Percentiles rank a stretch among this genome's conserved stretches.
phyloP scores from a whole-genome alignment of 2,329 filamentous ascomycete genomes.

The Aquanectria penicillioides region DNA sequence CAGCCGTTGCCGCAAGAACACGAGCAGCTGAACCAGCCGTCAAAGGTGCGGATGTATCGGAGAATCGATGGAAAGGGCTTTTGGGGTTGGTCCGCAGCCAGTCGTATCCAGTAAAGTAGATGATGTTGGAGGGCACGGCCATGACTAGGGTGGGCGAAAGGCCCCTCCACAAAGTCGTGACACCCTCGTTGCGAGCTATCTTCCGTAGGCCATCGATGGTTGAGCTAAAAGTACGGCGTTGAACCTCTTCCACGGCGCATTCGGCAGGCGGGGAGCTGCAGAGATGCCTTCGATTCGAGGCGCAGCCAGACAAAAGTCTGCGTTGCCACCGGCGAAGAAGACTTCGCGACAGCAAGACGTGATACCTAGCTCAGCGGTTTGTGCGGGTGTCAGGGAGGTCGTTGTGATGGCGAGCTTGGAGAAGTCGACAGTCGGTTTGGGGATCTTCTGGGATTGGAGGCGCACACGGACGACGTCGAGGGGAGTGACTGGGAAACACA shows the following conservation, averaged over 20 bases:
- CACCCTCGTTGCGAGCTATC: constrained; percentile 92
- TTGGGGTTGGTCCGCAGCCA: constrained; percentile 81
- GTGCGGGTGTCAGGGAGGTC: constrained; percentile 73
- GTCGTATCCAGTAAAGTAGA: constrained; percentile 98
- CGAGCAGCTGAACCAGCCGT: constrained; percentile 83
- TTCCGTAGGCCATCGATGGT: constrained; percentile 93
- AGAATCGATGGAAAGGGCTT: constrained; percentile 75
- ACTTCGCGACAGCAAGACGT: constrained; percentile 97
- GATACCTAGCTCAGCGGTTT: constrained; percentile 84
- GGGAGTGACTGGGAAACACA: constrained; percentile 76
- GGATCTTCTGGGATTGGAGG: constrained; percentile 80
- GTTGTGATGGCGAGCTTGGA: constrained; percentile 66
- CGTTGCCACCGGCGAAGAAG: constrained; percentile 91
- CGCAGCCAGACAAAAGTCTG: constrained; percentile 82
- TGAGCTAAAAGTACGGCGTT: constrained; percentile 85
- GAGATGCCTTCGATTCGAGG: constrained; percentile 61
- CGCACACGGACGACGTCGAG: constrained; percentile 97
- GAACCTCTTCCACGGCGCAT: constrained; percentile 89
- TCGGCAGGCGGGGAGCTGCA: constrained; percentile 63
- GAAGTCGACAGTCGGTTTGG: constrained; percentile 62
- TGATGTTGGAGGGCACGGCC: constrained; percentile 95
- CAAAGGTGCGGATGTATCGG: constrained; percentile 81
- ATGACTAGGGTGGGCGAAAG: constrained; percentile 94
- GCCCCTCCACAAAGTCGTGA: constrained; percentile 89
- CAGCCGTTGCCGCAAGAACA: constrained; percentile 81